Conservation (phyloP, 2,329 filamentous ascomycete genomes). For the Dactylonectria macrodidyma region DNA sequence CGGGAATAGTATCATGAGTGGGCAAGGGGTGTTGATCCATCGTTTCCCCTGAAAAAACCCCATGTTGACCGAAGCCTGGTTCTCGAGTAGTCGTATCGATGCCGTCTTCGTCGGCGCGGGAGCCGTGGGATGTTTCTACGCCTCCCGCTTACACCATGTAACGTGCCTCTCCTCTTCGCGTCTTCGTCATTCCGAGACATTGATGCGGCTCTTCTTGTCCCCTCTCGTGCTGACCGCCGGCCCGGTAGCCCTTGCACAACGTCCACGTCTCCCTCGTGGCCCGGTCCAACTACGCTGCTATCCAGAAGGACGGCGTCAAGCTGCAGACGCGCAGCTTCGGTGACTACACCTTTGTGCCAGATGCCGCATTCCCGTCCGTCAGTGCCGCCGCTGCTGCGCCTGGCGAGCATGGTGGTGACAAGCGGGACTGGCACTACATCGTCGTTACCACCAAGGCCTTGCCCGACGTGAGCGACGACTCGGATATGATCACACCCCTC, state of each 20-base stretch:
- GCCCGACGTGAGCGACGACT: slow-evolving; percentile 74
- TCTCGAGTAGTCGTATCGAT: slow-evolving; percentile 55
- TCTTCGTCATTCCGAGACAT: slow-evolving; percentile 17
- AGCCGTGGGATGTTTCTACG: slow-evolving; percentile 81
- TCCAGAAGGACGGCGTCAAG: slow-evolving; percentile 73
- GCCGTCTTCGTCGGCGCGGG: slow-evolving; percentile 79
- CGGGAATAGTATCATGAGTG: neutral
- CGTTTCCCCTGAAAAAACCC: slow-evolving; percentile 5
- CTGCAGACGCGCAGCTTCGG: slow-evolving; percentile 78
- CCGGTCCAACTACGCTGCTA: slow-evolving; percentile 79
- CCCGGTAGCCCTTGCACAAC: slow-evolving; percentile 61
- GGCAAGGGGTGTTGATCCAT: slow-evolving; percentile 11
- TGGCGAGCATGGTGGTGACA: slow-evolving; percentile 36
- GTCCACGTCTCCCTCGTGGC: slow-evolving; percentile 79
- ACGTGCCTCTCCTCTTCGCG: slow-evolving; percentile 33
- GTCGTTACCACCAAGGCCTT: slow-evolving; percentile 80
- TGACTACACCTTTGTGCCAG: slow-evolving; percentile 74
- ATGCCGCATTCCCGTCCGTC: slow-evolving; percentile 74
- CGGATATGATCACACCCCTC: slow-evolving; percentile 72
- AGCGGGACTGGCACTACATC: slow-evolving; percentile 69
- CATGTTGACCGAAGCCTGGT: slow-evolving; percentile 30
- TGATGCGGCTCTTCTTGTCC: slow-evolving; percentile 19
- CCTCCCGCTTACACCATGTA: slow-evolving; percentile 75
- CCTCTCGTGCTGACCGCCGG: slow-evolving; percentile 26
- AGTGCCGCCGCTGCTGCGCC: slow-evolving; percentile 63